phyloP scores from a whole-genome alignment of 176 grass and related monocot species.

The Aegilops umbellulata region DNA sequence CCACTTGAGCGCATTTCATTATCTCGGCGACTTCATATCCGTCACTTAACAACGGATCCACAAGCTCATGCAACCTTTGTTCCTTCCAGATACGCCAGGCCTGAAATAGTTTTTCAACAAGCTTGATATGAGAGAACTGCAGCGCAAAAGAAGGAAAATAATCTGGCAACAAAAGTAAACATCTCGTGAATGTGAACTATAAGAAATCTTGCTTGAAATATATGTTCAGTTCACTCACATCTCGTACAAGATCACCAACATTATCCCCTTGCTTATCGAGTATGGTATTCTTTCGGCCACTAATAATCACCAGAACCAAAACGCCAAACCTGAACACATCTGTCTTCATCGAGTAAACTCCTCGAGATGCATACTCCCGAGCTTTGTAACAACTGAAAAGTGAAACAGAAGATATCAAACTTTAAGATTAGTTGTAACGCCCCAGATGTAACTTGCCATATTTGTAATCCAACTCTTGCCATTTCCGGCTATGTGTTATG shows the following conservation, averaged over 20 bases:
- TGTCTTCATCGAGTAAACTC: conserved; percentile 50
- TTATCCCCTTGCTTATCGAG: conserved; percentile 19
- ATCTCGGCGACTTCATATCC: not conserved
- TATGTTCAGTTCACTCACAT: conserved; percentile 29
- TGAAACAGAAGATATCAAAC: too few relatives aligned
- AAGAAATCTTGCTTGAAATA: too few relatives aligned
- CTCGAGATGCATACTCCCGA: too few relatives aligned
- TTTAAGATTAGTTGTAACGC: too few relatives aligned
- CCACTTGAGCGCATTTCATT: conserved; percentile 16
- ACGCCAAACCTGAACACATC: conserved; percentile 61
- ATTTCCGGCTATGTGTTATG: too few relatives aligned
- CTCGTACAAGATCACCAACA: conserved; percentile 24
- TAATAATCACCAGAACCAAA: conserved; percentile 37
- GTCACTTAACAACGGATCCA: conserved; percentile 25
- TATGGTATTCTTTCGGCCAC: conserved; percentile 35
- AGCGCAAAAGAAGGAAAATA: too few relatives aligned
- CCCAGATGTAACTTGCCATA: too few relatives aligned
- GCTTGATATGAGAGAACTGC: too few relatives aligned
- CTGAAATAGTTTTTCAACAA: conserved; percentile 25
- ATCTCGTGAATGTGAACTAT: too few relatives aligned
- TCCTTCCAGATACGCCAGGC: conserved; percentile 43
- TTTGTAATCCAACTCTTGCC: too few relatives aligned
- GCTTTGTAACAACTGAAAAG: too few relatives aligned
- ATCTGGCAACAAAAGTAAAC: too few relatives aligned
- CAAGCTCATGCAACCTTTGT: conserved; percentile 20